Conservation (phyloP, 495 filamentous ascomycete species). For the Stereocaulon alpinum region DNA sequence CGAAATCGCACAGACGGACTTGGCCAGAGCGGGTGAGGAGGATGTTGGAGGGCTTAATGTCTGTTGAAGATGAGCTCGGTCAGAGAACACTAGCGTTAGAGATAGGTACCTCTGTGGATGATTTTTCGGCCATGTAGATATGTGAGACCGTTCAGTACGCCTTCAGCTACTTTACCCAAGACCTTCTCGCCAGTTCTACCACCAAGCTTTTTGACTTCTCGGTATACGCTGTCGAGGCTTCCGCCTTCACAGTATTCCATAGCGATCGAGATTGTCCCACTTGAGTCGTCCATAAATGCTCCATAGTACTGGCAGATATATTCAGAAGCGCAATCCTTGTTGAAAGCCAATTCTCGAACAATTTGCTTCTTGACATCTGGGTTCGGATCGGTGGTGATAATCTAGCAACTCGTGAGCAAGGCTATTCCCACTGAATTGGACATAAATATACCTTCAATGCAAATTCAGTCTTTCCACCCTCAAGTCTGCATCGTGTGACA, state of each 20-base stretch:
- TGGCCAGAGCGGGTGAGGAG: constrained; percentile 84
- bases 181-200: constrained; percentile 96
- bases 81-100: neutral
- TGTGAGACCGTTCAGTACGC: constrained; percentile 84
- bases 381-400: constrained; percentile 96
- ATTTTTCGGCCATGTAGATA: constrained; percentile 96
- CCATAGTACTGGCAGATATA: constrained; percentile 97
- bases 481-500: constrained; percentile 80
- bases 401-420: constrained; percentile 38
- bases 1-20: constrained; percentile 97
- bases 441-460: constrained; percentile 71
- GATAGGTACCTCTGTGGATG: constrained; percentile 67
- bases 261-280: constrained; percentile 90
- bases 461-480: constrained; percentile 87
- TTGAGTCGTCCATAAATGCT: constrained; percentile 76
- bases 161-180: constrained; percentile 94
- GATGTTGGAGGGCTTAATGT: constrained; percentile 98
- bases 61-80: constrained; percentile 28
- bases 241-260: constrained; percentile 99
- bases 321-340: constrained; percentile 87
- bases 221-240: constrained; percentile 89
- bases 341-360: constrained; percentile 87
- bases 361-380: constrained; percentile 98
- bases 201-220: constrained; percentile 88
- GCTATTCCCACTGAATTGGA: neutral